phyloP scores from a whole-genome alignment of 805 yeast species.

The Blastobotrys attinorum region DNA sequence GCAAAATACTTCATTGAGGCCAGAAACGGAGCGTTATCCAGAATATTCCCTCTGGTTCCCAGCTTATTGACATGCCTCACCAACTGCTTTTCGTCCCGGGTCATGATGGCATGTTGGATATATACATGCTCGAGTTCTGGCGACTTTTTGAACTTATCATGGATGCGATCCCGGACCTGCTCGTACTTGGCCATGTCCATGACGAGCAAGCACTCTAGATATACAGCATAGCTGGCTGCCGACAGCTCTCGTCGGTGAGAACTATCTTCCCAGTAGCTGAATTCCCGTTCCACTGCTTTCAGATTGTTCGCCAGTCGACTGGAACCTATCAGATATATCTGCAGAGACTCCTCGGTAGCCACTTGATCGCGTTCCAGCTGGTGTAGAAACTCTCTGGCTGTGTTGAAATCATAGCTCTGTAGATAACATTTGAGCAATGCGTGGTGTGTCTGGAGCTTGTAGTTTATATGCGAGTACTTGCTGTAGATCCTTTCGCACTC shows the following conservation, averaged over 20 bases:
- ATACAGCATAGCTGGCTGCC: constrained; percentile 6
- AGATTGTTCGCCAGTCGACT: constrained; percentile 10
- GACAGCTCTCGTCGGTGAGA: not conserved
- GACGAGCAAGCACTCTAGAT: constrained; percentile 9
- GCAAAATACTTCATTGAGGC: constrained; percentile 2
- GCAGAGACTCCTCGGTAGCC: constrained; percentile 7
- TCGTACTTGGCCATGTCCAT: constrained; percentile 1
- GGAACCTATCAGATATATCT: constrained; percentile 9
- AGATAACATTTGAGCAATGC: constrained; percentile 11
- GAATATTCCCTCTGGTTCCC: not conserved
- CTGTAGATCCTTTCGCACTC: constrained; percentile 13
- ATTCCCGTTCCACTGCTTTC: constrained; percentile 8
- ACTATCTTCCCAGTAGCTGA: constrained; percentile 11
- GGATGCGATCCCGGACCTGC: constrained; percentile 3
- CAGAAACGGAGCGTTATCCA: not conserved
- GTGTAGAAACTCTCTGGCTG: constrained; percentile 14
- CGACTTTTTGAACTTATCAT: constrained; percentile 2
- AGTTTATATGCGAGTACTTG: constrained; percentile 9
- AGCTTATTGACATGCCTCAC: not conserved
- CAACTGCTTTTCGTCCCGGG: constrained; percentile 1
- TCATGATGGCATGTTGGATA: constrained; percentile 7
- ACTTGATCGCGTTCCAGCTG: constrained; percentile 8
- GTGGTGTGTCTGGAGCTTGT: constrained; percentile 6
- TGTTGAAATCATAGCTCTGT: constrained; percentile 12
- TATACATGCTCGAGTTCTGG: constrained; percentile 7